phyloP scores from a whole-genome alignment of 768 basidiomycete genomes.

The Agaricus blazei region DNA sequence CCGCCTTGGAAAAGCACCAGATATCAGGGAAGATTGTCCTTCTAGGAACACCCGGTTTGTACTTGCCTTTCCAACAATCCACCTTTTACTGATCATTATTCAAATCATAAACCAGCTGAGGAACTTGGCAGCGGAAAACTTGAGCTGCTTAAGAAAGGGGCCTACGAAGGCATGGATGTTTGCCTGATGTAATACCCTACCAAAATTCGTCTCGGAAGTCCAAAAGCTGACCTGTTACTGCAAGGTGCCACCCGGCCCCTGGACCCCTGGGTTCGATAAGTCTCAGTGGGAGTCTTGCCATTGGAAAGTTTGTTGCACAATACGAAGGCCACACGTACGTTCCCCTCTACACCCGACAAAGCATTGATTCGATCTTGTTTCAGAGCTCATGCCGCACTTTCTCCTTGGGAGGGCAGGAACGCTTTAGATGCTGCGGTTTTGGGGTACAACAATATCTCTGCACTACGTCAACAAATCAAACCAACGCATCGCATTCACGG shows the following conservation, averaged over 20 bases:
- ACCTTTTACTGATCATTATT: background rate
- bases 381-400: conserved; percentile 74
- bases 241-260: conserved; percentile 79
- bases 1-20: conserved; percentile 53
- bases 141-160: conserved; percentile 60
- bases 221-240: background rate
- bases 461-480: conserved; percentile 75
- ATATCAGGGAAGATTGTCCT: conserved; percentile 67
- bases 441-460: conserved; percentile 74
- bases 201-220: background rate
- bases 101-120: conserved; percentile 46
- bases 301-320: conserved; percentile 56
- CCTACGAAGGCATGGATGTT: conserved; percentile 71
- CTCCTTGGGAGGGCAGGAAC: conserved; percentile 83
- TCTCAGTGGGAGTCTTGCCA: conserved; percentile 58
- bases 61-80: background rate
- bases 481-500: conserved; percentile 80
- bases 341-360: background rate
- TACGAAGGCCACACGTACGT: conserved; percentile 70
- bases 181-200: conserved; percentile 56
- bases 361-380: background rate
- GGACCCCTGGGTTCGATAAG: conserved; percentile 68
- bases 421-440: conserved; percentile 85
- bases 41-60: conserved; percentile 71
- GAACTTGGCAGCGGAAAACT: conserved; percentile 77